These are phyloP conservation scores for Talaromyces trachyspermus DNA, from an alignment of 495 filamentous ascomycete genomes.

Conservation along the genomic window DNA sequence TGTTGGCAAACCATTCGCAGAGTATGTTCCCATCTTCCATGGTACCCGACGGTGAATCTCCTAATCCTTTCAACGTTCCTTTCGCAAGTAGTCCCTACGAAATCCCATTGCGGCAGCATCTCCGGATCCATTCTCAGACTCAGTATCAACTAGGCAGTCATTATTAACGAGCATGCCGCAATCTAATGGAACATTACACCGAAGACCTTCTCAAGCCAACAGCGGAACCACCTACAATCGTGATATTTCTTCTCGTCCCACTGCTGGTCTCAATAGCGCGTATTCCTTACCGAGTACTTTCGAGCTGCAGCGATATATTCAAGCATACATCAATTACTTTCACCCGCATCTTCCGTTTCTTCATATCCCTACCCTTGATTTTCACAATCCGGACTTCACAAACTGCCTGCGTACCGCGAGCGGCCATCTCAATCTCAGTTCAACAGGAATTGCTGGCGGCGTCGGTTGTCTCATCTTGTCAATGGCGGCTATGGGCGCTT, in stretches of 20 bases:
- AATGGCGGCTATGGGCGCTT: slow-evolving; percentile 90
- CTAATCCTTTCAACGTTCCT: slow-evolving; percentile 47
- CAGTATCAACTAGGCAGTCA: slow-evolving; percentile 72
- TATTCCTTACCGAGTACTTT: slow-evolving; percentile 74
- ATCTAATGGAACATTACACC: slow-evolving; percentile 61
- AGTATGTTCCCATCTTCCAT: slow-evolving; percentile 50
- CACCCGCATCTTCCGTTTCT: slow-evolving; percentile 93
- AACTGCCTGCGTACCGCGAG: slow-evolving; percentile 47
- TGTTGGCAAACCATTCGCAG: slow-evolving; percentile 44
- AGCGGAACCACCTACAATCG: slow-evolving; percentile 40
- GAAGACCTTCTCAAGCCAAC: slow-evolving; percentile 71
- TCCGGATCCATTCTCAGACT: slow-evolving; percentile 81
- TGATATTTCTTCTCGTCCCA: slow-evolving; percentile 38
- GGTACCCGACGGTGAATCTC: slow-evolving; percentile 50
- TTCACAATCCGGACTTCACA: slow-evolving; percentile 68
- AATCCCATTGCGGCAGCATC: slow-evolving; percentile 57
- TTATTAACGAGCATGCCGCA: slow-evolving; percentile 77
- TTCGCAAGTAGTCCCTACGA: slow-evolving; percentile 49
- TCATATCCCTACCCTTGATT: slow-evolving; percentile 86
- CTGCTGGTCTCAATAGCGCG: slow-evolving; percentile 32
- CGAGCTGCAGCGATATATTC: slow-evolving; percentile 87
- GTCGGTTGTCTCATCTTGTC: slow-evolving; percentile 87
- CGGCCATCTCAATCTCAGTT: slow-evolving; percentile 48
- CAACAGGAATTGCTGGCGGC: slow-evolving; percentile 63
- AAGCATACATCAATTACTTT: slow-evolving; percentile 87